Percentiles rank a stretch among this genome's conserved stretches.
Conservation (phyloP, 2,329 filamentous ascomycete species). For the Colletotrichum australisinense region DNA sequence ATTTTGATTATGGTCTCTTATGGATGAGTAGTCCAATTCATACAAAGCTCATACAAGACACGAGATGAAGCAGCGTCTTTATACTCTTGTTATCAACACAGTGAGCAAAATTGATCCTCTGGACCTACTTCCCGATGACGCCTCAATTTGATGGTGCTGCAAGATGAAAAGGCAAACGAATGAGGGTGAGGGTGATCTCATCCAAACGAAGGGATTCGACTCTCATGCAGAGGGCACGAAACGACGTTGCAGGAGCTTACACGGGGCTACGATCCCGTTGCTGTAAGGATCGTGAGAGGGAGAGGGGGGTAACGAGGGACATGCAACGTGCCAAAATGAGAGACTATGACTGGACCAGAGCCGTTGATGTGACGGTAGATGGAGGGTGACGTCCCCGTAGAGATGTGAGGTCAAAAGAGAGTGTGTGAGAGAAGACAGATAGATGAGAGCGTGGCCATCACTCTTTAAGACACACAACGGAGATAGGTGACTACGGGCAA, state of each 20-base stretch:
- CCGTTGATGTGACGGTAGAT: neutral
- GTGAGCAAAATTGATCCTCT: neutral
- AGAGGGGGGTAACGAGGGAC: slow-evolving; percentile 16
- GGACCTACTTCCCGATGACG: neutral
- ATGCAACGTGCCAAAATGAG: slow-evolving; percentile 27
- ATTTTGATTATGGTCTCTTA: neutral
- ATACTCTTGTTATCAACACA: neutral
- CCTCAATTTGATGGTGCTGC: neutral
- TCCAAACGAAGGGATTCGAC: neutral
- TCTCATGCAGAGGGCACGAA: slow-evolving; percentile 5
- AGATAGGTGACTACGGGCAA: neutral
- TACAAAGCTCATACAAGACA: neutral
- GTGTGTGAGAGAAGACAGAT: neutral
- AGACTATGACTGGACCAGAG: slow-evolving; percentile 30
- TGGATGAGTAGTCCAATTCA: neutral
- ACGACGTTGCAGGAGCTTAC: slow-evolving; percentile 24
- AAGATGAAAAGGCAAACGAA: neutral
- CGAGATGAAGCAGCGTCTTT: neutral
- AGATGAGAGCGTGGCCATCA: neutral
- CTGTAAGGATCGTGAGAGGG: slow-evolving; percentile 6
- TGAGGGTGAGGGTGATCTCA: neutral
- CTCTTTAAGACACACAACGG: slow-evolving; percentile 5
- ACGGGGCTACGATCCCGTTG: slow-evolving; percentile 13
- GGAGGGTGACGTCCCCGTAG: neutral
- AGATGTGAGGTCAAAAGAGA: neutral